Percentiles rank a stretch among this genome's conserved stretches.
Conservation (phyloP, 352 stramenopile genomes). For the Halophytophthora batemanensis region DNA sequence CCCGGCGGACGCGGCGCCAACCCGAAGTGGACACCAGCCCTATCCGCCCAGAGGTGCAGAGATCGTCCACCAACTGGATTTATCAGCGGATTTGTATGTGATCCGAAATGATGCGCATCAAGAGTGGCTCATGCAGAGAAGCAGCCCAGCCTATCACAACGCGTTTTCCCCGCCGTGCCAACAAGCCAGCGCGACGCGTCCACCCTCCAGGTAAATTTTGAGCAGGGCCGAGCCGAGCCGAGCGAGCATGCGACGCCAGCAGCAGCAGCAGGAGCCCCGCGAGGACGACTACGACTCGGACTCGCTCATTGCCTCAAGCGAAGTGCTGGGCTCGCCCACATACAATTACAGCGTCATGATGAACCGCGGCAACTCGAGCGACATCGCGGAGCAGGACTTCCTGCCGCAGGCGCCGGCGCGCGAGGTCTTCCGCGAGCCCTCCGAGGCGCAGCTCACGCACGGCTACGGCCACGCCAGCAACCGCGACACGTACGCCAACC, state of each 20-base stretch:
- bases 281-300: background rate
- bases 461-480: conserved; percentile 10
- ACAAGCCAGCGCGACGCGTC: no score
- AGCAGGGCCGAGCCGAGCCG: no score
- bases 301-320: conserved; percentile 11
- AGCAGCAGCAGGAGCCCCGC: conserved; percentile 5
- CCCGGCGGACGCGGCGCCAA: no score
- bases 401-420: conserved; percentile 13
- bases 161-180: no score
- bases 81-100: no score
- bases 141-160: no score
- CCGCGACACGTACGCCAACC: background rate
- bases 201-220: no score
- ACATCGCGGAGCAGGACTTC: conserved; percentile 20
- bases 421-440: conserved; percentile 23
- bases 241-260: conserved; percentile 3
- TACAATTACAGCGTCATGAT: conserved; percentile 22
- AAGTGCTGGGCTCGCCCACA: conserved; percentile 11
- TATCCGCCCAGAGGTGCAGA: no score
- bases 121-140: no score
- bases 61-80: no score
- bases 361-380: conserved; percentile 14
- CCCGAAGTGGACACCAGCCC: no score
- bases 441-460: conserved; percentile 13
- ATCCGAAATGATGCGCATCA: no score